Base-by-base conservation (phyloP, 2,329 filamentous ascomycete species). In the Aaosphaeria pasadenensis region DNA sequence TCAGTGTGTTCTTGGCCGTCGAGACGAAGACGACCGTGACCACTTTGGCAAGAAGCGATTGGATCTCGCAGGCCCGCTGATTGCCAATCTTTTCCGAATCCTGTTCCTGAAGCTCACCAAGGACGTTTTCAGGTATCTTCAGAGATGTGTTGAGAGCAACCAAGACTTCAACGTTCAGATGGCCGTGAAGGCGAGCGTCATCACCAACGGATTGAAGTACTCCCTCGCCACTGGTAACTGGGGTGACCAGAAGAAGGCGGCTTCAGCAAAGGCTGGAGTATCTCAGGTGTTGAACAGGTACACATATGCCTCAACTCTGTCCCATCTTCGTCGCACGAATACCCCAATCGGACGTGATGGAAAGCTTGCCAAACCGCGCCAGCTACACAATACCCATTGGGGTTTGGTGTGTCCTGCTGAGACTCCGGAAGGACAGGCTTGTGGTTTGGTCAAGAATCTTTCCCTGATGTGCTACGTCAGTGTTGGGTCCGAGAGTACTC, bases 171-270 rank as follows among this genome's bases (percentile, higher is more conserved):
- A 94, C 56, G 76, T 97, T 39, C 89, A 89, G 11, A 82, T 96
- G 49, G 94, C 91, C 58, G 87, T 97, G 64, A 97, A 96, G 76
- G 86, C 88, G 24, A 87, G 85, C 53, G 96, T 94, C 17, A 80
- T 99, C 57, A 95, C 91, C 17, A 95, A 94, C 66, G 94, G 92
- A 43, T 75, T 99, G 57, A 96, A 96, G 69, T 99, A 99, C 73
- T 96, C 94, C 45, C 79, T 99, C 53, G 92, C 94, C 29, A 99
- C 94, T 11, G 94, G 94, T 57, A 99, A 99, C 74, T 99, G 94
- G 95, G 95, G 94, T 65, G 94, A 99, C 58, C 94, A 99, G 77
- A 99, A 97, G 81, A 99, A 97, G 77, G 91, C 94, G 17, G 88
- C 89, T 61, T 92, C 87, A 59, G 89, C 91, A 1, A 97, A 95